Conservation (phyloP, 2,329 filamentous ascomycete genomes). For the Trichophaea hybrida region DNA sequence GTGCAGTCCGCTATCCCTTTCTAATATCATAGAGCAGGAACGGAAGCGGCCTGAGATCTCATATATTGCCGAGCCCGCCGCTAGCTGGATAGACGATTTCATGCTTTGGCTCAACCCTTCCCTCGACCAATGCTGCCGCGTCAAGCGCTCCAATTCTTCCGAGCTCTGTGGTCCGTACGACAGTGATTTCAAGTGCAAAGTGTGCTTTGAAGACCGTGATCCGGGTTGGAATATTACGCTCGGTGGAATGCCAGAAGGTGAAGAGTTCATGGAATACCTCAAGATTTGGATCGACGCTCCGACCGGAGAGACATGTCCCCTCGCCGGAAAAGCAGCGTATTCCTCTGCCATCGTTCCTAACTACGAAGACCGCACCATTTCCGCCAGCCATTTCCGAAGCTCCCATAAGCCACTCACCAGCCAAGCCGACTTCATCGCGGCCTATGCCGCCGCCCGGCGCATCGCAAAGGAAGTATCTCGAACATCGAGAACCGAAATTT, state of each 20-base stretch:
- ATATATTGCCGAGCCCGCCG: slow-evolving; percentile 74
- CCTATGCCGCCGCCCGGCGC: slow-evolving; percentile 76
- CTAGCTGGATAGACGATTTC: slow-evolving; percentile 95
- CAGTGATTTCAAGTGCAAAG: slow-evolving; percentile 46
- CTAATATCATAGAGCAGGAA: slow-evolving; percentile 86
- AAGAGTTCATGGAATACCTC: slow-evolving; percentile 81
- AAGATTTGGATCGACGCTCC: slow-evolving; percentile 68
- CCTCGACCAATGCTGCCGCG: slow-evolving; percentile 49
- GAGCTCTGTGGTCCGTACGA: slow-evolving; percentile 21
- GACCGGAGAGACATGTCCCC: slow-evolving; percentile 68
- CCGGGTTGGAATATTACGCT: slow-evolving; percentile 84
- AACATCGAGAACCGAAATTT: slow-evolving; percentile 64
- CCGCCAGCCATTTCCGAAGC: slow-evolving; percentile 82
- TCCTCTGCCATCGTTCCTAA: slow-evolving; percentile 71
- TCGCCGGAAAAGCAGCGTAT: slow-evolving; percentile 81
- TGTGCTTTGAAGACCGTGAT: slow-evolving; percentile 64
- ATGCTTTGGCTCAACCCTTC: slow-evolving; percentile 91
- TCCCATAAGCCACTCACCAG: slow-evolving; percentile 74
- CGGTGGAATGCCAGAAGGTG: slow-evolving; percentile 76
- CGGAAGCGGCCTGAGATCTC: slow-evolving; percentile 77
- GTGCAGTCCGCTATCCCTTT: slow-evolving; percentile 67
- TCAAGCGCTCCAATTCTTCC: slow-evolving; percentile 35
- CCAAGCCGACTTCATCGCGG: slow-evolving; percentile 83
- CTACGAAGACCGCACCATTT: slow-evolving; percentile 48
- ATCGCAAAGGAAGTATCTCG: slow-evolving; percentile 64